Base-by-base conservation (phyloP, 176 grass and related monocot genomes). In the Ensete ventricosum region DNA sequence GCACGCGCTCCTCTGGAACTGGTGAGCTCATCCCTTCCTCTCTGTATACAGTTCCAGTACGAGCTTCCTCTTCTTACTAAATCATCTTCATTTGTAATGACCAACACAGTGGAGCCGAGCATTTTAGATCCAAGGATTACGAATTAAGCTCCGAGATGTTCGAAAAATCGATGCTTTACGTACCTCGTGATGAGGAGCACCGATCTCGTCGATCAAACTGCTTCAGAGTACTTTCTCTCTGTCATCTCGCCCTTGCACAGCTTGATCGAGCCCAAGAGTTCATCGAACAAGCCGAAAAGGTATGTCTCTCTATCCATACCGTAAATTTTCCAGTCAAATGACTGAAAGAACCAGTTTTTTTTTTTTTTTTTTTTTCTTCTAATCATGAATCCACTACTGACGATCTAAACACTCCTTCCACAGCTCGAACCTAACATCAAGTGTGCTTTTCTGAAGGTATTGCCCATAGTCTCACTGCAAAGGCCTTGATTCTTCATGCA, bases 91-190 rank as follows among this genome's bases (percentile, higher is more conserved):
- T 77, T 20, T 62, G 52, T 50, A 53, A 76, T 64, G 29, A 52
- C 14, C 20, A 51, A 92, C 73, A 69, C 81, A 99, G 88, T 74
- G 90, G 80, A n/a, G 72, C 78, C 0, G 95, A 94, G 79, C 88
- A 94, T 89, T 99, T 99, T 79, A 72, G 78, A 24, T 62, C 81
- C 55, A 88, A 99, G 48, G 88, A 91, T 23, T 98, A 85, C 3
- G 84, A 91, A 19, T 79, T 79, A 4, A 68, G 82, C 54, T 84
- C 82, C 0, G 90, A 98, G 58, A 83, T 98, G 72, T 87, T 93
- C 64, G 95, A 98, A 85, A 98, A 86, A 54, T 93, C 95, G 6
- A 89, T 98, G 88, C 86, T 98, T 76, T 98, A 98, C 73, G 53
- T 98, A 29, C 82, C 86, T 53, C 85, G 80, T 4, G 84, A 91